phyloP scores from a whole-genome alignment of 2,329 filamentous ascomycete genomes.

The Sporothrix variecibatus region DNA sequence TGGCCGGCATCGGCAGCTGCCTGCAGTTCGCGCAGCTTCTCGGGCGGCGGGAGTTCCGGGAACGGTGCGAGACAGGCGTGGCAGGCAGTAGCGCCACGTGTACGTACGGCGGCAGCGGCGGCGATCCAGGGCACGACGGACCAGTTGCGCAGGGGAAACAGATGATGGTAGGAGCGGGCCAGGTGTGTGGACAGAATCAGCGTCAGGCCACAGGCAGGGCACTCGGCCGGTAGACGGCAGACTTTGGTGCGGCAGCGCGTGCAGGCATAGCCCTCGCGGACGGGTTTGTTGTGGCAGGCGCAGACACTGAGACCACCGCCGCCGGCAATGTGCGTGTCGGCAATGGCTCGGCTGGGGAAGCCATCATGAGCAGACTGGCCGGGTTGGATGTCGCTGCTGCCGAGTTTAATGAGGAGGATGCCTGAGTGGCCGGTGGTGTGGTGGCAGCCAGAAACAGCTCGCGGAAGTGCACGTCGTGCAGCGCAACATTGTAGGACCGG shows the following conservation, averaged over 20 bases:
- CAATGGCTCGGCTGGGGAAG: slow-evolving; percentile 84
- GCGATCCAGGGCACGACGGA: slow-evolving; percentile 81
- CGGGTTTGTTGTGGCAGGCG: slow-evolving; percentile 84
- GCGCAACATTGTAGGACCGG: slow-evolving; percentile 75
- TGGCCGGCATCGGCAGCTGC: background rate
- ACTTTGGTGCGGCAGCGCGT: slow-evolving; percentile 87
- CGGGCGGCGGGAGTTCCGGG: slow-evolving; percentile 48
- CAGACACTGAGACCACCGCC: slow-evolving; percentile 72
- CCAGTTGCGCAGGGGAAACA: slow-evolving; percentile 91
- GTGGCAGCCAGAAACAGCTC: slow-evolving; percentile 88
- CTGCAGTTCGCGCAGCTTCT: slow-evolving; percentile 23
- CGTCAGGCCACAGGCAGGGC: slow-evolving; percentile 86
- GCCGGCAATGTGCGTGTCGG: slow-evolving; percentile 61
- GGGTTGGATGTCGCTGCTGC: slow-evolving; percentile 31
- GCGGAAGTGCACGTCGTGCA: slow-evolving; percentile 83
- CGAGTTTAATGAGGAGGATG: slow-evolving; percentile 50
- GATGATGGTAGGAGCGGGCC: slow-evolving; percentile 88
- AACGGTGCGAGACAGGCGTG: slow-evolving; percentile 77
- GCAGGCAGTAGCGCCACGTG: slow-evolving; percentile 56
- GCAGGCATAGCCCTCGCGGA: slow-evolving; percentile 84
- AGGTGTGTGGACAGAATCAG: slow-evolving; percentile 93
- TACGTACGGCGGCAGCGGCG: slow-evolving; percentile 53
- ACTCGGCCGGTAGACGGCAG: slow-evolving; percentile 85
- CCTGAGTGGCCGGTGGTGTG: slow-evolving; percentile 81
- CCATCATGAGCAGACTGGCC: slow-evolving; percentile 88